These are phyloP conservation scores for Corchorus capsularis DNA, from an alignment of 345 rosid genomes.

Conservation along the genomic window DNA sequence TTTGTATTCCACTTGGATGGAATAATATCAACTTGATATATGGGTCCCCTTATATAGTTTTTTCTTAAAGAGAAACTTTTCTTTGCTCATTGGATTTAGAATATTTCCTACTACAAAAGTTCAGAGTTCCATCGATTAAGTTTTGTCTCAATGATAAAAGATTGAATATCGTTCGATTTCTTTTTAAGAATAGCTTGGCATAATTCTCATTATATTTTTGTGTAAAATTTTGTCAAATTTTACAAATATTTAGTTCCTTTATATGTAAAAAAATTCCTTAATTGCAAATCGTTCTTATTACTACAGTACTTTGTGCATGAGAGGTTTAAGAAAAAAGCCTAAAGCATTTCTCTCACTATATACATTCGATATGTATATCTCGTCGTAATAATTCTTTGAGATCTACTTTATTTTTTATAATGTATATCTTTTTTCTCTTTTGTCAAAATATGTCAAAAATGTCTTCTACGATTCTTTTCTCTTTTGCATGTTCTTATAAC, in stretches of 20 bases:
- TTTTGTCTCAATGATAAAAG: not conserved
- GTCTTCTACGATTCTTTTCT: not conserved
- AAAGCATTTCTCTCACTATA: not conserved
- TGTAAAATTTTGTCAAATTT: too few relatives aligned
- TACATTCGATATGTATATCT: not conserved
- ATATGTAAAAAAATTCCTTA: too few relatives aligned
- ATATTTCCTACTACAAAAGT: not conserved
- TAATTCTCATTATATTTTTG: too few relatives aligned
- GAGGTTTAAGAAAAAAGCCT: not conserved
- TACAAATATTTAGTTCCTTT: too few relatives aligned
- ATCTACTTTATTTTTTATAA: not conserved
- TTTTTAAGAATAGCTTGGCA: too few relatives aligned
- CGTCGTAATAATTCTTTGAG: not conserved
- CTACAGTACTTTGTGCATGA: too few relatives aligned
- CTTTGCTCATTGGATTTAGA: conserved; percentile 6
- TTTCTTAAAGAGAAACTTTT: not conserved
- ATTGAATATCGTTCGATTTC: not conserved
- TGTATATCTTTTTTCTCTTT: not conserved
- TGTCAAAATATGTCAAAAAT: not conserved
- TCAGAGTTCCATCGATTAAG: not conserved
- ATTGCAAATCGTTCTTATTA: too few relatives aligned
- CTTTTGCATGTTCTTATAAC: not conserved
- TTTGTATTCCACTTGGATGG: not conserved
- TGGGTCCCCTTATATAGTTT: not conserved
- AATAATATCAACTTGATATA: not conserved